Base-by-base conservation (phyloP, 495 filamentous ascomycete genomes). In the Aspergillus steynii region DNA sequence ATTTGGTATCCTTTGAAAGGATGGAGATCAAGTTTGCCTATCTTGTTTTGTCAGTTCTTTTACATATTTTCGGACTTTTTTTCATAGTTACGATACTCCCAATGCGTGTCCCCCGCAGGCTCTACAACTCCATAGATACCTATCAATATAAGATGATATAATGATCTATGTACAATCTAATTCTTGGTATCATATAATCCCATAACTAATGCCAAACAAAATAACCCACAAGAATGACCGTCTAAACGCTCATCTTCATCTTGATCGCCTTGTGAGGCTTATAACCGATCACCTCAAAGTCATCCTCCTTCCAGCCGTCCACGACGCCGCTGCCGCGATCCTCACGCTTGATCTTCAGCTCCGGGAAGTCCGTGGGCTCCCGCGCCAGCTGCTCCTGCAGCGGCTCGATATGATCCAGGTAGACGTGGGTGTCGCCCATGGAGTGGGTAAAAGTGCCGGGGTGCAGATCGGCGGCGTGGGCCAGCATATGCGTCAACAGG, bases 351-450 rank as follows among this genome's bases (percentile, higher is more conserved):
- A 96, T 90, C 57, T 86, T 80, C 63, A 99, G 65, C 61, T 80
- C 86, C 1, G 95, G 95, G 68, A 97, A 97, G 10, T 84, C 80
- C n/a, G 82, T 84, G 47, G 95, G 95, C 69, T 90, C 87, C 25
- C 95, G 79, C 70, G 82, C 82, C 29, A 97, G 71, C 81, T 98
- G 95, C 60, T 84, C 81, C 66, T 86, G 80, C 60, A 99, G 74
- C 32, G 95, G 92, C 58, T 95, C 92, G 9, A 96, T 85, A 74
- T 98, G 95, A 74, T 99, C 95, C 8, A 90, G 72, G 75, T 98
- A 98, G 1, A 98, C 88, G 79, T 97, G 95, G 8, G 94, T 89
- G 76, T 99, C 95, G 15, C 96, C 96, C 93, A 98, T 96, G 25
- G 89, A 89, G 74, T 97, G 93, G 3, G 92, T 90, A 62, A 98